Evolutionary conservation across 257 asterid genomes (phyloP).

Genomic region (Salvia splendens): DNA sequence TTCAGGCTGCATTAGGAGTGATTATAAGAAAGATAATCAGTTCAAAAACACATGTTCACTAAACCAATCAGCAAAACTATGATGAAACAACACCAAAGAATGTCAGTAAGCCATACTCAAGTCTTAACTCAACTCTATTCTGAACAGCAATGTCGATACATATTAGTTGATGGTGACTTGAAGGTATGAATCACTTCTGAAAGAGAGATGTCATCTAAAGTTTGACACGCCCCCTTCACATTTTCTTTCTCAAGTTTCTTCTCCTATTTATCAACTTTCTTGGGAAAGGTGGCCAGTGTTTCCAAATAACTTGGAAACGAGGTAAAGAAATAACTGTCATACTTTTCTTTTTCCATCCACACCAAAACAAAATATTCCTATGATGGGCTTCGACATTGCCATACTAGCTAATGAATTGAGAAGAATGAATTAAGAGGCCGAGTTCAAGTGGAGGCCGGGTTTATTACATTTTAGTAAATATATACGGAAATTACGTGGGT

Average conservation of each 20-base stretch:
- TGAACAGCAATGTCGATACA: not conserved
- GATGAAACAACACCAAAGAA: conserved; percentile 5
- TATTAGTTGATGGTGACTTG: not conserved
- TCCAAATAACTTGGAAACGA: not conserved
- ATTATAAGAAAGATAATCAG: conserved; percentile 1
- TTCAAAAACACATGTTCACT: conserved; percentile 15
- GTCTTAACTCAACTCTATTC: no score
- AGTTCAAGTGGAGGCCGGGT: no score
- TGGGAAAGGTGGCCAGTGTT: not conserved
- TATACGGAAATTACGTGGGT: no score
- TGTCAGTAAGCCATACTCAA: not conserved
- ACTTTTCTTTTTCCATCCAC: not conserved
- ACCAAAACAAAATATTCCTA: no score
- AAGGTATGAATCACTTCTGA: not conserved
- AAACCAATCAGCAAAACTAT: conserved; percentile 12
- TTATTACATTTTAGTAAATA: no score
- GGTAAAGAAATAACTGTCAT: not conserved
- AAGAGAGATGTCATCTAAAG: not conserved
- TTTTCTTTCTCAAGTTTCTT: not conserved
- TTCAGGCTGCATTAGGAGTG: conserved; percentile 63
- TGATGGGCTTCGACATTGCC: no score
- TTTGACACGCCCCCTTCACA: not conserved
- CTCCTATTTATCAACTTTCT: conserved; percentile 2
- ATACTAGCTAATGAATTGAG: no score
- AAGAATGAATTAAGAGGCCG: no score